Base-by-base conservation (phyloP, 768 basidiomycete genomes). In the Auricularia heimuer region DNA sequence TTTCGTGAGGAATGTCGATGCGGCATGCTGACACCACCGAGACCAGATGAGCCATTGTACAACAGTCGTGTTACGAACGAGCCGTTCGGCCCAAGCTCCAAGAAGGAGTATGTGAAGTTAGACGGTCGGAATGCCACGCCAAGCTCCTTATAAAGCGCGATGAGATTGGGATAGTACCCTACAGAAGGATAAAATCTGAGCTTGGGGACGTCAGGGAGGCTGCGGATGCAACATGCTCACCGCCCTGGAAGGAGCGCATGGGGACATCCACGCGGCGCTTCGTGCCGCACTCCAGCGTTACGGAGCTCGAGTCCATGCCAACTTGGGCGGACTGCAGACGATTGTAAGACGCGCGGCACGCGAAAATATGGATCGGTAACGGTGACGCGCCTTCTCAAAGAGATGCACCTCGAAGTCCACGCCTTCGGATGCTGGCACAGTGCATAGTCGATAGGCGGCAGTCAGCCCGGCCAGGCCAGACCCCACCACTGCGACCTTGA, bases 171-270 rank as follows among this genome's bases (percentile, higher is more conserved):
- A 72, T 92, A 91, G 73, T 90, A 90, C 0, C 90, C 89, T 88
- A 65, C 6, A 51, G 60, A 14, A 61, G 24, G 39, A 65, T 51
- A 61, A 35, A 39, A 60, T 29, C 29, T 29, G 29, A 29, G 39
- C 39, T 42, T 14, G 39, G 39, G 7, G 8, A 42, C 39, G 42
- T n/a, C 0, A 7, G 11, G 21, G n/a, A 44, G 54, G 29, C 29
- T 12, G 3, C 12, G 18, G 10, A 45, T 11, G 29, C 29, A 63
- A n/a, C 24, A 3, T 42, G 67, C 82, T 62, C 64, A 86, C 88
- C 88, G 76, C 85, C 86, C 79, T 92, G 89, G 71, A 92, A 91
- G 1, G 85, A 85, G 47, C 90, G 76, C 90, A 92, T 92, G 0
- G 90, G 90, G 0, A 90, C 89, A 70, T 92, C 89, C 3, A 91